Percentiles rank a stretch among this genome's conserved stretches.
phyloP scores from a whole-genome alignment of 2,329 filamentous ascomycete species.

The Eurotiales sp. region DNA sequence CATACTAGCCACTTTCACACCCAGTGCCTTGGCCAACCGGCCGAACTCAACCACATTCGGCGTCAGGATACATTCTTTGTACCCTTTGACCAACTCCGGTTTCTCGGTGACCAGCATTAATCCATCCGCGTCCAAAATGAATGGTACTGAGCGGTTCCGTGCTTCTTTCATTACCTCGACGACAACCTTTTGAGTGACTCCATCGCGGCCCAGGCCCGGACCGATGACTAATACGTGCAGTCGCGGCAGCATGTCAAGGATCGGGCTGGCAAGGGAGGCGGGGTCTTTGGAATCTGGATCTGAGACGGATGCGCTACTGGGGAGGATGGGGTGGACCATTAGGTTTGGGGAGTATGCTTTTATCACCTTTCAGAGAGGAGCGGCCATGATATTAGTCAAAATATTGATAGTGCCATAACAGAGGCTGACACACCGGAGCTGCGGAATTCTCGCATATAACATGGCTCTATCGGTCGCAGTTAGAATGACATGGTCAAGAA shows the following conservation, averaged over 20 bases:
- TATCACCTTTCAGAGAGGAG: slow-evolving; percentile 60
- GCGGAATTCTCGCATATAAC: slow-evolving; percentile 93
- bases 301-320: slow-evolving; percentile 59
- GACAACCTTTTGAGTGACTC: slow-evolving; percentile 83
- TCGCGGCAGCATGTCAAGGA: slow-evolving; percentile 77
- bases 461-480: slow-evolving; percentile 54
- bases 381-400: no score
- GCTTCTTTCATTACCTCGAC: slow-evolving; percentile 75
- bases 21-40: slow-evolving; percentile 71
- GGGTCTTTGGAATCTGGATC: slow-evolving; percentile 48
- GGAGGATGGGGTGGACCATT: slow-evolving; percentile 97
- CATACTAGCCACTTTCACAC: slow-evolving; percentile 54
- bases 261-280: slow-evolving; percentile 62
- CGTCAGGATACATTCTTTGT: slow-evolving; percentile 79
- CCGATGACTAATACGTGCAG: slow-evolving; percentile 92
- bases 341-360: slow-evolving; percentile 97
- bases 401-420: not conserved
- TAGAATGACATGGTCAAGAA: slow-evolving; percentile 9
- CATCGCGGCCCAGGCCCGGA: slow-evolving; percentile 84
- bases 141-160: slow-evolving; percentile 63
- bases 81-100: slow-evolving; percentile 75
- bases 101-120: slow-evolving; percentile 71
- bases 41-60: slow-evolving; percentile 94
- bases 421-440: slow-evolving; percentile 47
- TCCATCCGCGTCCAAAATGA: slow-evolving; percentile 91